Conservation (phyloP, 805 yeast genomes). For the Schwanniomyces yamadae region DNA sequence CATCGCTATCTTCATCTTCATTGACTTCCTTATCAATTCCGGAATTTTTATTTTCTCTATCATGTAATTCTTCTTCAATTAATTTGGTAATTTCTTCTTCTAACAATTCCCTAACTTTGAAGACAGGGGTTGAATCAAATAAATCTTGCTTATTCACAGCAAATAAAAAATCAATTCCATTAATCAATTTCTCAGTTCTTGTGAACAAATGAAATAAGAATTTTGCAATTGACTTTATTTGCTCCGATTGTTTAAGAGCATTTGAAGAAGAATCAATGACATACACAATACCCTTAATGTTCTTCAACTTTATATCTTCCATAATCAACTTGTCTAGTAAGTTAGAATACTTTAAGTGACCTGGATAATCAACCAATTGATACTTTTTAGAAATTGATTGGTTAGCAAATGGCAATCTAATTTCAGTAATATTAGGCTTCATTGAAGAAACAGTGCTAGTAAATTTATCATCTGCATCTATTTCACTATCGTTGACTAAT, state of each 20-base stretch:
- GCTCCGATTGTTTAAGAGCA: conserved; percentile 41
- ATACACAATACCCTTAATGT: conserved; percentile 67
- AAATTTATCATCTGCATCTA: conserved; percentile 11
- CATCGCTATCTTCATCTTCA: conserved; percentile 34
- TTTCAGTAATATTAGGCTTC: conserved; percentile 30
- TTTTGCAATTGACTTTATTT: conserved; percentile 46
- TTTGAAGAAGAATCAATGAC: conserved; percentile 73
- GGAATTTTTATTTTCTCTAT: conserved; percentile 30
- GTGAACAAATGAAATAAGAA: conserved; percentile 59
- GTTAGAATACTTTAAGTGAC: conserved; percentile 73
- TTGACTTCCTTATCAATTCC: conserved; percentile 37
- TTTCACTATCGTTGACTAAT: conserved; percentile 15
- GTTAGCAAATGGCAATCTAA: conserved; percentile 35
- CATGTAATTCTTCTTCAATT: conserved; percentile 43
- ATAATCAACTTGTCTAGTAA: conserved; percentile 51
- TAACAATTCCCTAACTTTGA: conserved; percentile 56
- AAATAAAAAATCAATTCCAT: conserved; percentile 71
- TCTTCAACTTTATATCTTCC: conserved; percentile 32
- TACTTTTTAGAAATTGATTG: conserved; percentile 35
- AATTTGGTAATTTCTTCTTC: conserved; percentile 63
- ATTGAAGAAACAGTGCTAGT: conserved; percentile 37
- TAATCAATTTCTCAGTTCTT: conserved; percentile 60
- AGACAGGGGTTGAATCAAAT: conserved; percentile 75
- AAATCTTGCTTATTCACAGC: conserved; percentile 86
- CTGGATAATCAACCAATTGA: conserved; percentile 79